Evolutionary conservation across 129 eudicot genomes (phyloP), one percentile per base, ranked within the genome.

Genomic region (Oenanthe sinensis): DNA sequence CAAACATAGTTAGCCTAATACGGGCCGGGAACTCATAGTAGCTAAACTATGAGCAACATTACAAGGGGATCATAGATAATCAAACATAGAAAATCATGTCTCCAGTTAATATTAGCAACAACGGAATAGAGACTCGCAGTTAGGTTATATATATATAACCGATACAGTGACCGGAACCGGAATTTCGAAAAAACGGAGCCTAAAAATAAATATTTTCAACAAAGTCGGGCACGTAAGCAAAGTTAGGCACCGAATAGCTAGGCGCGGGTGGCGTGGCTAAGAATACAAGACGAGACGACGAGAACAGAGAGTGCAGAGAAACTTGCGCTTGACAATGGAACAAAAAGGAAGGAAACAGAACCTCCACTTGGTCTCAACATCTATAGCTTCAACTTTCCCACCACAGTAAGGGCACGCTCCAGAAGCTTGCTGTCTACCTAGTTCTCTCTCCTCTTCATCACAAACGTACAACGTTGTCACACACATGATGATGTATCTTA

Each of bases 391-490:
- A n/a, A 75, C 79, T 52, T 75, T 75, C 3, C 79, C 79, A 5
- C 79, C 79, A 10, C 79, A 75, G 68, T 50, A 50, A 10, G 79
- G 79, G n/a, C 79, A 75, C 1, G 79, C 67, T 43, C 79, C 79
- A 0, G 79, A 55, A 8, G 79, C 79, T 50, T 50, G 68, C 68
- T 75, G 67, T 24, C 79, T 50, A 7, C 79, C 79, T 19, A 75
- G 39, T 30, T 75, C 79, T 52, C 1, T 75, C 26, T 75, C 68
- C 79, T 75, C 79, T 37, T 49, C 79, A 50, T 52, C 68, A 17
- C 79, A 75, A n/a, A 75, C 65, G 58, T 49, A 52, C 67, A 49
- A 28, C 68, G 40, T 43, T 6, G 52, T 42, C 77, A 73, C 48
- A 22, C 76, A 40, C 76, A 73, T 40, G 24, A 42, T 72, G 36